Base-by-base conservation (phyloP, 1,284 basidiomycete genomes). In the Gomphus sp. region DNA sequence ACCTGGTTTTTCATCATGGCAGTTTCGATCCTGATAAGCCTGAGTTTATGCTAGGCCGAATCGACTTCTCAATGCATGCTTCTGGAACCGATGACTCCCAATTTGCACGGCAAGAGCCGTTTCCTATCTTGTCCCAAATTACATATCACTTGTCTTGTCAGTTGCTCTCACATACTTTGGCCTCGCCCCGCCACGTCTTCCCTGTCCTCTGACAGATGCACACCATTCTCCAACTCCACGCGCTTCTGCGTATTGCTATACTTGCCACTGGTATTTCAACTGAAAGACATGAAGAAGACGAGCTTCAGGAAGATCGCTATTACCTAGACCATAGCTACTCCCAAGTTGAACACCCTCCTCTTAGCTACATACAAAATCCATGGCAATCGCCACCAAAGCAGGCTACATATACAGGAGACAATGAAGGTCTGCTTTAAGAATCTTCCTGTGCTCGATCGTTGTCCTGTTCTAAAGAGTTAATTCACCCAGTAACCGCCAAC, bases 291-390 rank as follows among this genome's bases (percentile, higher is more conserved):
- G 16, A 55, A 55, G 28, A 47, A 10, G 31, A 45, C 41, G 47
- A 57, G 34, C 31, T 39, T 11, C 56, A 49, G 4, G 18, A 51
- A 8, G 45, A 56, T 33, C 16, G 12, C 1, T 47, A 16, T 9
- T 31, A 52, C 16, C 67, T n/a, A 28, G 25, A 68, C 28, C 69
- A 73, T 64, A 70, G 16, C n/a, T 2, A 37, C 12, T 37, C 7
- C 5, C 4, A 37, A 7, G 36, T 9, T 48, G 53, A 61, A 22
- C 85, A 87, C 67, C 74, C 84, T 62, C 85, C 84, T 47, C 66
- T 86, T 51, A 82, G 76, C 64, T 87, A 85, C 65, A 76, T 84
- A 61, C 80, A 77, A 57, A 87, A 76, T 64, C 85, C 84, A 7
- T 79, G 78, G 67, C 79, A 84, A 62, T 80, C 77, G 2, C 41